phyloP scores from a whole-genome alignment of 2,329 filamentous ascomycete genomes.

The Cladosporium sp. region DNA sequence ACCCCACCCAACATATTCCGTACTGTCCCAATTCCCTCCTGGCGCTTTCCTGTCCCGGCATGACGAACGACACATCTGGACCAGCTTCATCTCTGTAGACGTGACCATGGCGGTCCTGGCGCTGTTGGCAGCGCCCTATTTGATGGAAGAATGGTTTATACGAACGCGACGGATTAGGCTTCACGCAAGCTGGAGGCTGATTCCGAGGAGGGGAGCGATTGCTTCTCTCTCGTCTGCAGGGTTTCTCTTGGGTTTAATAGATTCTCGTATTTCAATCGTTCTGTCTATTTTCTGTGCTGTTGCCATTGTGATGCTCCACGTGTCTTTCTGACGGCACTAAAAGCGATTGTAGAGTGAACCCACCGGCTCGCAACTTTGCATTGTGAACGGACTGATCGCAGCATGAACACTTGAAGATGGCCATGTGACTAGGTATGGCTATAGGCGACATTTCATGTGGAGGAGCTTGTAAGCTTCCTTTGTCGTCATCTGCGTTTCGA shows the following conservation, averaged over 20 bases:
- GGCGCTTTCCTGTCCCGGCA: background rate
- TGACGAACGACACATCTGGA: background rate
- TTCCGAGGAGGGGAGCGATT: background rate
- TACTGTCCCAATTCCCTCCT: conserved; percentile 3
- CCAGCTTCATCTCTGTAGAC: background rate
- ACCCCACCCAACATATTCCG: conserved; percentile 7
- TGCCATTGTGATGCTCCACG: too few relatives aligned
- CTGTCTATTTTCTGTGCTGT: too few relatives aligned
- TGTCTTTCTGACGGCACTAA: too few relatives aligned
- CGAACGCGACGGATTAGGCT: background rate
- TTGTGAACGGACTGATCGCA: too few relatives aligned
- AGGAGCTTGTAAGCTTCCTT: too few relatives aligned
- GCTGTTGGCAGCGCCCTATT: background rate
- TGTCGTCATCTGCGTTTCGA: too few relatives aligned
- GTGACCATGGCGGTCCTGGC: background rate
- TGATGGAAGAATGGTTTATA: conserved; percentile 1
- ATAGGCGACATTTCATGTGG: too few relatives aligned
- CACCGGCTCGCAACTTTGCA: too few relatives aligned
- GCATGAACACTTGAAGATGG: too few relatives aligned
- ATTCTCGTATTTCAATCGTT: background rate
- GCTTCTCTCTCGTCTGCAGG: conserved; percentile 5
- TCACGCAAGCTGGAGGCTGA: conserved; percentile 5
- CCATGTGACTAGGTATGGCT: too few relatives aligned
- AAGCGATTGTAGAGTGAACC: too few relatives aligned
- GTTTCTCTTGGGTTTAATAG: background rate